These are phyloP conservation scores for Salicornia ramosissima DNA, from an alignment of 148 eudicot species.

Conservation along the genomic window DNA sequence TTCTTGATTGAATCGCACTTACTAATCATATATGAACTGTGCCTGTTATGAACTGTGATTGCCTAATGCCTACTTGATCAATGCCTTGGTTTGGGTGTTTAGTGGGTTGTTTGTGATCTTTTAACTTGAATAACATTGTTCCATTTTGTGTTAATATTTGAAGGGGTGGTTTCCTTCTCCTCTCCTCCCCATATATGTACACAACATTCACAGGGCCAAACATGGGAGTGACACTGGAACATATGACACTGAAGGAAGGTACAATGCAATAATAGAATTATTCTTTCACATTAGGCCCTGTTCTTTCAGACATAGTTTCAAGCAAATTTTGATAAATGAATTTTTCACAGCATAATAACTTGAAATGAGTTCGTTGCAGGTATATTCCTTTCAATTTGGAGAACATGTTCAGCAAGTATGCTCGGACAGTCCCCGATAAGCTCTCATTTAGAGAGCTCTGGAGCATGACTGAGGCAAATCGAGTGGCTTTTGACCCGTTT, in stretches of 20 bases:
- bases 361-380: slow-evolving; percentile 25
- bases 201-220: slow-evolving; percentile 60
- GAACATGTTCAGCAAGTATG: slow-evolving; percentile 78
- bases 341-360: too few species aligned
- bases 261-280: not conserved
- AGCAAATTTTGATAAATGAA: too few species aligned
- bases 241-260: slow-evolving; percentile 83
- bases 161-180: slow-evolving; percentile 72
- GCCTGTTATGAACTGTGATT: too few species aligned
- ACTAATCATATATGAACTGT: too few species aligned
- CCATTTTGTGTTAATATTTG: not conserved
- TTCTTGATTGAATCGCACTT: too few species aligned
- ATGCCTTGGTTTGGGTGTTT: too few species aligned
- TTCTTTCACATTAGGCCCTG: not conserved
- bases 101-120: too few species aligned
- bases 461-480: slow-evolving; percentile 76
- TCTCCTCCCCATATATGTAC: slow-evolving; percentile 48
- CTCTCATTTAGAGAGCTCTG: slow-evolving; percentile 65
- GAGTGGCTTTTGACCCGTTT: slow-evolving; percentile 51
- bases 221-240: slow-evolving; percentile 74
- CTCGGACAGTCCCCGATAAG: slow-evolving; percentile 62
- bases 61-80: too few species aligned
- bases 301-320: too few species aligned
- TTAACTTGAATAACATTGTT: not conserved
- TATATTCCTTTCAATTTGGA: slow-evolving; percentile 50